A percentile compares a stretch with the other conserved stretches of the same genome.
These are phyloP conservation scores for Avena eriantha DNA, from an alignment of 176 grass and related monocot genomes.

Conservation along the genomic window DNA sequence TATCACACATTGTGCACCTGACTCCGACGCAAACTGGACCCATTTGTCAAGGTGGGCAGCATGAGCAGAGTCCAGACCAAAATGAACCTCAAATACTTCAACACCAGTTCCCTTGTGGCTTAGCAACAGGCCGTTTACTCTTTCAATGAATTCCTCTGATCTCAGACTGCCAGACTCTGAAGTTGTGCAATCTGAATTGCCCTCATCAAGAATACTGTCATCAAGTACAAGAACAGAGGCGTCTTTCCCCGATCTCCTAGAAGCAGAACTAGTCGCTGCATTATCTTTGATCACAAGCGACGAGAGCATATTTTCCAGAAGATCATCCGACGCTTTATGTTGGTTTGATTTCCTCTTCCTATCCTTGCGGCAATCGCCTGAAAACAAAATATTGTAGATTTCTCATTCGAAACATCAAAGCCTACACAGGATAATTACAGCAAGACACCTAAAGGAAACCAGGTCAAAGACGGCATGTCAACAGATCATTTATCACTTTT, in stretches of 20 bases:
- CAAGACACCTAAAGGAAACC: not conserved
- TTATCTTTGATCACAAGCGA: not conserved
- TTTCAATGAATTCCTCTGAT: constrained; percentile 8
- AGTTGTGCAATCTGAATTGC: not conserved
- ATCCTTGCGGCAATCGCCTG: not conserved
- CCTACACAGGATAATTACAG: not conserved
- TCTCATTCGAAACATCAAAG: not conserved
- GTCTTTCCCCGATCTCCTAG: not conserved
- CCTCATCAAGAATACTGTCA: constrained; percentile 4
- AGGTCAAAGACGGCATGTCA: not conserved
- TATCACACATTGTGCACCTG: not conserved
- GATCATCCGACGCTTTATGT: not conserved
- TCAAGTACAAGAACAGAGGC: constrained; percentile 9
- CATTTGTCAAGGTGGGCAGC: constrained; percentile 36
- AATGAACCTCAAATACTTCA: not conserved
- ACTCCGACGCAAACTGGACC: constrained; percentile 16
- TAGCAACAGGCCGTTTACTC: not conserved
- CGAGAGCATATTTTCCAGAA: constrained; percentile 20
- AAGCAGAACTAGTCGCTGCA: not conserved
- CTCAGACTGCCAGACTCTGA: not conserved
- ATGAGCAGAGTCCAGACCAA: constrained; percentile 14
- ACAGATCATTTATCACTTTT: not conserved
- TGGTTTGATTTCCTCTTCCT: constrained; percentile 22
- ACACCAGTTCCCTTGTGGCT: constrained; percentile 5
- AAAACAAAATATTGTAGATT: not conserved